Evolutionary conservation across 2,329 filamentous ascomycete species (phyloP), one percentile per base, ranked within the genome.

Genomic region (Colletotrichum sp.): DNA sequence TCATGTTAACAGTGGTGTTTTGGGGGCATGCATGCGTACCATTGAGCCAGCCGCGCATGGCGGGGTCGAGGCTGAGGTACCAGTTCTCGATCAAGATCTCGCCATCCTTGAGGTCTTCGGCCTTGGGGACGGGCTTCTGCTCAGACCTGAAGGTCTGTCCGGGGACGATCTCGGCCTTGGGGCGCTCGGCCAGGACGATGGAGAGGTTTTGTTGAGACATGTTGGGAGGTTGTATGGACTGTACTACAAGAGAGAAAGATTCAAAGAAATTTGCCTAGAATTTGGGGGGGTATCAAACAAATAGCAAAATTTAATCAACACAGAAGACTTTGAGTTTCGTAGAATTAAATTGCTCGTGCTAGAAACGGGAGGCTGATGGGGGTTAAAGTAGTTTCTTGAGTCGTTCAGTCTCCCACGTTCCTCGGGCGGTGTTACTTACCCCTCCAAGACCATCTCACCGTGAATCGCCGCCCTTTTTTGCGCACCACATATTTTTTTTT

Each of bases 41-140:
- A 77, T 90, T 93, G 24, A 95, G 84, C 93, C 93, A 95, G 74
- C 91, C 91, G 79, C 94, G 90, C 93, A 95, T 95, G n/a, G 93
- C 93, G 2, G 94, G 93, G 83, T 95, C 94, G 52, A 95, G 87
- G 12, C 91, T 93, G 60, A 94, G 87, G 80, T 94, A 95, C 75
- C 93, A 83, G 1, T 83, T 82, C 82, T 91, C 89, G 60, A 91
- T 83, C 66, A 95, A 87, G 71, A 95, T 87, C 80, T 95, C 85
- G 78, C 92, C 92, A 86, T 92, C 89, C 81, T 93, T 88, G 56
- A 94, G 87, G 76, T 90, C 87, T 36, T 84, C 84, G 24, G 87
- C 85, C 9, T 88, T 84, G 79, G 90, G 90, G 6, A 90, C 86
- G 2, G 89, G 86, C 2, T 86, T 83, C 62, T 85, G 86, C 79